Conservation (phyloP, 2,329 filamentous ascomycete species). For the Dactylellina cionopaga region DNA sequence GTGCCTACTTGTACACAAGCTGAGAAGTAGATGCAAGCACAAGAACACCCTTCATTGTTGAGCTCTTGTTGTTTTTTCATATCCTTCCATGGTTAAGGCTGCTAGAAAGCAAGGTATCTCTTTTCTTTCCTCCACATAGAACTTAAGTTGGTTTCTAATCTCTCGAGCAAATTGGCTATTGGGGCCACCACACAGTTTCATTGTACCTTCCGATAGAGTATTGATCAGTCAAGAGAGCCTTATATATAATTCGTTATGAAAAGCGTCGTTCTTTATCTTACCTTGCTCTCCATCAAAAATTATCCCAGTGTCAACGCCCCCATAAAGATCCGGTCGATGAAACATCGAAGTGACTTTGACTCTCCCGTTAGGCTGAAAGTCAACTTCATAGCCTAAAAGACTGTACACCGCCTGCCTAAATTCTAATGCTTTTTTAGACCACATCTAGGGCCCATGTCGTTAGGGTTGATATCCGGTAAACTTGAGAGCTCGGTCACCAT, state of each 20-base stretch:
- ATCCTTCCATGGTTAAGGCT: slow-evolving; percentile 57
- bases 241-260: not conserved
- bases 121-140: slow-evolving; percentile 88
- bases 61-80: slow-evolving; percentile 56
- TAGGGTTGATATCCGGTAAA: not conserved
- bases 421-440: slow-evolving; percentile 87
- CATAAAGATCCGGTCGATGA: slow-evolving; percentile 69
- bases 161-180: slow-evolving; percentile 84
- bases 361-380: slow-evolving; percentile 96
- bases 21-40: not conserved
- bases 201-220: no score
- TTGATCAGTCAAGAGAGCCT: no score
- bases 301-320: slow-evolving; percentile 74
- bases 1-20: not conserved
- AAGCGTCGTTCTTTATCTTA: slow-evolving; percentile 36
- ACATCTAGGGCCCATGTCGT: slow-evolving; percentile 67
- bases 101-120: slow-evolving; percentile 57
- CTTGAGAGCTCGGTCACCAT: not conserved
- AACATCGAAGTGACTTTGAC: slow-evolving; percentile 90
- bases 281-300: slow-evolving; percentile 63
- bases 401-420: slow-evolving; percentile 95
- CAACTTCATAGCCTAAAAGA: slow-evolving; percentile 91
- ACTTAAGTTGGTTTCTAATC: slow-evolving; percentile 86
- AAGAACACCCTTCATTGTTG: no score
- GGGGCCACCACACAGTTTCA: slow-evolving; percentile 95